These are phyloP conservation scores for Magnusiomyces sp. DNA, from an alignment of 1,139 yeast genomes.

Conservation along the genomic window DNA sequence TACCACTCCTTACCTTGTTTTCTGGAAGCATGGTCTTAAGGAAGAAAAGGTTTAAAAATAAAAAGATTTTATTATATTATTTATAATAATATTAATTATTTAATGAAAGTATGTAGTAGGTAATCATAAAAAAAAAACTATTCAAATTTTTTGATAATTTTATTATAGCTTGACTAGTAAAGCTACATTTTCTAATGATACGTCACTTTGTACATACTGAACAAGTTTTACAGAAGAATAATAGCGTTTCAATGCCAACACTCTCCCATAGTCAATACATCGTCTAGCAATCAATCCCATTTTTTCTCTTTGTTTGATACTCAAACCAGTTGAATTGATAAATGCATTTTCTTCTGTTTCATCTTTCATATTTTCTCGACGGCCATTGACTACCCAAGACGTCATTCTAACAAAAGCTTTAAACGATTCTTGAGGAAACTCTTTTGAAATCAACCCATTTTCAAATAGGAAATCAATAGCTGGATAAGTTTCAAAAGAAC, in stretches of 20 bases:
- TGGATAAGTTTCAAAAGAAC: constrained; percentile 49
- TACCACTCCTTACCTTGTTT: constrained; percentile 90
- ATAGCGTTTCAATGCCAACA: constrained; percentile 38
- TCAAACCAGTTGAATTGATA: constrained; percentile 38
- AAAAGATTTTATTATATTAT: neutral
- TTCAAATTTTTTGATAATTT: neutral
- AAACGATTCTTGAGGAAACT: constrained; percentile 40
- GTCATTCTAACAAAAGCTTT: constrained; percentile 51
- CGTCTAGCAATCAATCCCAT: constrained; percentile 64
- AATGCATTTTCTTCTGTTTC: neutral
- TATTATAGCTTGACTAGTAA: constrained; percentile 30
- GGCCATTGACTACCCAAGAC: constrained; percentile 84
- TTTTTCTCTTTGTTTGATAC: constrained; percentile 41
- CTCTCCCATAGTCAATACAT: constrained; percentile 55
- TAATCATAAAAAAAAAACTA: neutral
- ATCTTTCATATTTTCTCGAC: constrained; percentile 32
- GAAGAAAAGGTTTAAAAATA: constrained; percentile 71
- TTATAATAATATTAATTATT: neutral
- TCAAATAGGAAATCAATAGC: constrained; percentile 32
- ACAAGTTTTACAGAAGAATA: constrained; percentile 41
- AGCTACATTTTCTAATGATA: constrained; percentile 68
- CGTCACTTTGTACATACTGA: constrained; percentile 47
- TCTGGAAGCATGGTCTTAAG: constrained; percentile 97
- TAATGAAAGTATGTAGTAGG: neutral
- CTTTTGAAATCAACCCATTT: constrained; percentile 22